A percentile compares a stretch with the other conserved stretches of the same genome.
phyloP scores from a whole-genome alignment of 2,329 filamentous ascomycete genomes.

The Rugonectria rugulosa region DNA sequence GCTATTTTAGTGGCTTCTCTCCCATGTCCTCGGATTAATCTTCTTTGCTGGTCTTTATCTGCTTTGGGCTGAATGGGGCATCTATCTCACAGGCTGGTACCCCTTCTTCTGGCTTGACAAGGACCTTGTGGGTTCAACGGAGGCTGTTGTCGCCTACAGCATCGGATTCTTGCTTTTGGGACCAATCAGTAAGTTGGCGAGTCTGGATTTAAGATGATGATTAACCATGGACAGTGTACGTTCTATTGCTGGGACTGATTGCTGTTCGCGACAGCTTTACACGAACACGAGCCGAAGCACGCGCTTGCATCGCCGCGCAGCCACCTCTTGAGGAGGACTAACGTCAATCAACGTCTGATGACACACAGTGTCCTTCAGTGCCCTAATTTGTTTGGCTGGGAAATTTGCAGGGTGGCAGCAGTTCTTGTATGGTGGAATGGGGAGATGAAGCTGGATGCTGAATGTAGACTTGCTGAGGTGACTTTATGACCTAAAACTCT shows the following conservation, averaged over 20 bases:
- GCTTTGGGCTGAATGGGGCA: conserved; percentile 57
- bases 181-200: conserved; percentile 51
- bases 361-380: no score
- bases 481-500: no score
- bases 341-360: no score
- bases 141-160: conserved; percentile 54
- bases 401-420: no score
- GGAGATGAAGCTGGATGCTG: no score
- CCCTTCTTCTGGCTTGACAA: conserved; percentile 62
- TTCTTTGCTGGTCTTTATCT: conserved; percentile 55
- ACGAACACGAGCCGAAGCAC: conserved; percentile 35
- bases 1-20: conserved; percentile 50
- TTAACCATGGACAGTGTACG: conserved; percentile 53
- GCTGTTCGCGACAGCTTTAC: conserved; percentile 55
- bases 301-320: conserved; percentile 35
- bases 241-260: conserved; percentile 57
- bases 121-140: conserved; percentile 50
- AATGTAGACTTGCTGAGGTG: no score
- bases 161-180: conserved; percentile 54
- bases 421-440: no score
- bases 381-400: no score
- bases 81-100: conserved; percentile 52
- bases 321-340: no score
- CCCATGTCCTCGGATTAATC: conserved; percentile 52
- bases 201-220: not conserved